Base-by-base conservation (phyloP, 2,329 filamentous ascomycete species). In the Sporothrix phasma region DNA sequence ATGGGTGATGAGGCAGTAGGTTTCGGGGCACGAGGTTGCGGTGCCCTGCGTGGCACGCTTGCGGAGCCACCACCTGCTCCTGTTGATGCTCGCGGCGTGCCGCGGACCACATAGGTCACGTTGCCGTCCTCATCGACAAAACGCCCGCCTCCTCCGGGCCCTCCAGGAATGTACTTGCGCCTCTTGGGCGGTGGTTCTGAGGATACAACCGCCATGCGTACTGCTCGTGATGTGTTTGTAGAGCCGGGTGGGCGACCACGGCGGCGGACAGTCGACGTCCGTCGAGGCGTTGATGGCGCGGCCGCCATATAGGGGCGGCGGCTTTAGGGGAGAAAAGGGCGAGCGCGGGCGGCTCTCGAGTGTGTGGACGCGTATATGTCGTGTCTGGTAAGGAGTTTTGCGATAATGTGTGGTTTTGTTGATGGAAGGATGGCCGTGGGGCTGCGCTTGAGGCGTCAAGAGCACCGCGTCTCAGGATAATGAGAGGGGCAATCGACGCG, bases 101-200 rank as follows among this genome's bases (percentile, higher is more conserved):
- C 66, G 19, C 66, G 66, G 17, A 68, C 66, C 0, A 68, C 56
- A 17, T 64, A 65, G 0, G 66, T 69, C 1, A 66, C 63, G 66
- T 81, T 78, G 61, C 83, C 83, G 64, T 90, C 84, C 64, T 87
- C 81, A 69, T 95, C 90, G 41, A 94, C 80, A 74, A 92, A 96
- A 72, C 92, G 81, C 22, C 92, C 91, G 65, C 92, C 91, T 53
- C 92, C 92, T 45, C 90, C 91, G 65, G 90, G 88, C 3, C 91
- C 92, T 56, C 92, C 92, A 39, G 93, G 90, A 56, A 95, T 84
- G 77, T 96, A 97, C 75, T 85, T 83, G 69, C 87, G 82, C 72
- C 84, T 84, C 76, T 91, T 92, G 0, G 80, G 80, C 13, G 88
- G 86, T 29, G 87, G 86, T 69, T 88, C 87, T 56, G 80, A 78